Conservation (phyloP, 1,284 basidiomycete genomes). For the Ustilago loliicola region DNA sequence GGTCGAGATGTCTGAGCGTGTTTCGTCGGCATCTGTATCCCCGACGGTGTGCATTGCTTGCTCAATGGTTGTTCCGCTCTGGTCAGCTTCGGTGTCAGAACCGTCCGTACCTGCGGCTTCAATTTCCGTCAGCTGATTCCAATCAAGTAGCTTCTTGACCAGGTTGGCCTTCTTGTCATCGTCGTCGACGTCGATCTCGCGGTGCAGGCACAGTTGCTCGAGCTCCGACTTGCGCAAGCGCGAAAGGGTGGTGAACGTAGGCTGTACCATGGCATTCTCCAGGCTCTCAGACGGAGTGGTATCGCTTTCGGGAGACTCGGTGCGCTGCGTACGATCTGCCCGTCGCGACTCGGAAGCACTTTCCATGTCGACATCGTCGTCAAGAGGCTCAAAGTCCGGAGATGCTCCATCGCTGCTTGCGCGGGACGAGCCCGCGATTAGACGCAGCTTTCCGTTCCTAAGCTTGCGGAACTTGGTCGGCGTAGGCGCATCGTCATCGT, state of each 20-base stretch:
- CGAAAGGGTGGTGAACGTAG: constrained; percentile 33
- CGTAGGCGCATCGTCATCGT: constrained; percentile 44
- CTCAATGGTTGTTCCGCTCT: background rate
- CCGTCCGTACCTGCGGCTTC: constrained; percentile 16
- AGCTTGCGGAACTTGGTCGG: constrained; percentile 63
- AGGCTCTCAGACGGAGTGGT: constrained; percentile 19
- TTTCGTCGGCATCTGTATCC: constrained; percentile 14
- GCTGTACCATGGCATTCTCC: constrained; percentile 44
- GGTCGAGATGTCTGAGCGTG: constrained; percentile 25
- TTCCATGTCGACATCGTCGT: constrained; percentile 54
- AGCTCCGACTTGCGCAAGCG: constrained; percentile 53
- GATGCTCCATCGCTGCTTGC: background rate
- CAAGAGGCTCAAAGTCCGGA: constrained; percentile 4
- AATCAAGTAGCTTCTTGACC: constrained; percentile 49
- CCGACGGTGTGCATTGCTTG: background rate
- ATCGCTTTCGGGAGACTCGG: constrained; percentile 24
- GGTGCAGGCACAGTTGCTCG: constrained; percentile 43
- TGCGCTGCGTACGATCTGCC: constrained; percentile 3
- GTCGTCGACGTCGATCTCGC: constrained; percentile 30
- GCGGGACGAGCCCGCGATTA: constrained; percentile 22
- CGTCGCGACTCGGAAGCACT: constrained; percentile 18
- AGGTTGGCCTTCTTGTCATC: constrained; percentile 58
- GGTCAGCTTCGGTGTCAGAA: background rate
- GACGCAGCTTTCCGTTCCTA: constrained; percentile 60
- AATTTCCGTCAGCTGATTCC: constrained; percentile 24